Percentiles rank a stretch among this genome's conserved stretches.
Conservation (phyloP, 129 eudicot species). For the Flaveria robusta region DNA sequence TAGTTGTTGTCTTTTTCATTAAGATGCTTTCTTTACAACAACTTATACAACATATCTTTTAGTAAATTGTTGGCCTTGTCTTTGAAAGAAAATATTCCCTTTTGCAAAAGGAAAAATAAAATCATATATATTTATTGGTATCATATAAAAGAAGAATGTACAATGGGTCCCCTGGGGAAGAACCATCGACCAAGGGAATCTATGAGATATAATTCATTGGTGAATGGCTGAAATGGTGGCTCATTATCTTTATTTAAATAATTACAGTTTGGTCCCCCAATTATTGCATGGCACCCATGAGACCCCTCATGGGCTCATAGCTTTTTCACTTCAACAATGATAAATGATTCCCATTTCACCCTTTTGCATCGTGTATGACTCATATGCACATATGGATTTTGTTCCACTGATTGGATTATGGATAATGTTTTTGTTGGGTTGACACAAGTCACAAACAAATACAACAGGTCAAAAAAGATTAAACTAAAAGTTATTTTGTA, state of each 20-base stretch:
- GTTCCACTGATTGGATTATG: conserved; percentile 20
- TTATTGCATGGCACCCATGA: conserved; percentile 38
- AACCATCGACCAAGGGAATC: conserved; percentile 42
- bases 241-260: conserved; percentile 27
- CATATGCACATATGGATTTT: conserved; percentile 28
- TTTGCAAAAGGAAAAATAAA: conserved; percentile 12
- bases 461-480: too few species aligned
- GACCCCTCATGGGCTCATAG: conserved; percentile 25
- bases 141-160: conserved; percentile 32
- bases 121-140: conserved; percentile 13
- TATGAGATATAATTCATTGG: conserved; percentile 29
- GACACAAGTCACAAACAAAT: too few species aligned
- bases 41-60: not conserved
- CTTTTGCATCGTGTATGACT: conserved; percentile 34
- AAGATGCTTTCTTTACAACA: not conserved
- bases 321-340: conserved; percentile 37
- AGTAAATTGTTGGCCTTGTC: not conserved
- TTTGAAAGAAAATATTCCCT: conserved; percentile 12
- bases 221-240: conserved; percentile 35
- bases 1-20: not conserved
- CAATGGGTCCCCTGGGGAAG: conserved; percentile 33
- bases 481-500: too few species aligned
- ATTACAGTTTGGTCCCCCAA: conserved; percentile 33
- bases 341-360: conserved; percentile 37
- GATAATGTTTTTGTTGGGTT: not conserved